Base-by-base conservation (phyloP, 1,284 basidiomycete species). In the Peniophora sp. region DNA sequence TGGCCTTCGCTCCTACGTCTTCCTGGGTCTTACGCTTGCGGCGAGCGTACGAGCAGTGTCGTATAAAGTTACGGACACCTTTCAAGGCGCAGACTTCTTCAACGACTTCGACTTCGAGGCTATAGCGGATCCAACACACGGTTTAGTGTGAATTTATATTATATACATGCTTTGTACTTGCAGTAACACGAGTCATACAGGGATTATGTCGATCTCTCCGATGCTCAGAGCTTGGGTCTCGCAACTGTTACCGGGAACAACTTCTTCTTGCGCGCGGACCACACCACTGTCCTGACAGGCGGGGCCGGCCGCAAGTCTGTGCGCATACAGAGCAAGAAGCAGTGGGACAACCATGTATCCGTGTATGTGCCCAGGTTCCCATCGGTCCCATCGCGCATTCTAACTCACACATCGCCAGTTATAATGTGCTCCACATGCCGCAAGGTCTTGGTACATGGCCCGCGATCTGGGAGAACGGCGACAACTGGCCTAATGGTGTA, bases 271-370 rank as follows among this genome's bases (percentile, higher is more conserved):
- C 75, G 79, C 22, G 72, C 78, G 5, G 83, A 85, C 59, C 59
- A 65, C 56, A 74, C 65, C 9, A 77, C 69, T 3, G 62, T 65
- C 10, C 69, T 83, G 46, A 66, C 73, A 3, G 67, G 60, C 48
- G 77, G 73, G 2, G 68, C 78, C 1, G 83, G 83, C 3, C 67
- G 83, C 23, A 74, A 82, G 58, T 83, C 81, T 8, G 76, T 84
- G 48, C 70, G 82, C 24, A 63, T 85, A 41, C 63, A 66, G 52
- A 75, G 77, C 5, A 76, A 75, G 49, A 74, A 76, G 39, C 58
- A 68, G 36, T 85, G 77, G 57, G 70, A 67, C 3, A 76, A 70
- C 22, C 74, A 77, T 45, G 79, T 81, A 45, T 74, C 73, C 39
- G 71, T 85, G 82, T 85, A 63, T 52, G 78, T 65, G n/a, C n/a